phyloP scores from a whole-genome alignment of 495 filamentous ascomycete species.

The Cercophora sp. region DNA sequence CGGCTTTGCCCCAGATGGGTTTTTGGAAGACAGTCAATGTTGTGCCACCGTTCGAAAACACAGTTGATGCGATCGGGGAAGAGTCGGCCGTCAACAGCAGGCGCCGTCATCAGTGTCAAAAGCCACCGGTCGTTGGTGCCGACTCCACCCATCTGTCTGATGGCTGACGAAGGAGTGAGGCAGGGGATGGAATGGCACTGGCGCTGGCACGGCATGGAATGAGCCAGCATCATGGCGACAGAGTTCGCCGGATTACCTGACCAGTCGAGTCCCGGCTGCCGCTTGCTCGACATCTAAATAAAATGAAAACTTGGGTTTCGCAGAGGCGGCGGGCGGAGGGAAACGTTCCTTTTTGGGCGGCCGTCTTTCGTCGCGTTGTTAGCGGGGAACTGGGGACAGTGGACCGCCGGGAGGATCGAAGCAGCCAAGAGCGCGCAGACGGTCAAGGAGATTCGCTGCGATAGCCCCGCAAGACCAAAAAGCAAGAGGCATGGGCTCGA shows the following conservation, averaged over 20 bases:
- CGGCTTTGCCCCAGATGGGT: too few relatives aligned
- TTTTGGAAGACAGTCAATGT: background rate
- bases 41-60: background rate
- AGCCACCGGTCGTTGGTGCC: too few relatives aligned
- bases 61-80: too few relatives aligned
- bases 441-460: too few relatives aligned
- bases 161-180: background rate
- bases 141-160: too few relatives aligned
- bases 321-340: background rate
- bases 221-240: too few relatives aligned
- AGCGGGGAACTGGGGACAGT: too few relatives aligned
- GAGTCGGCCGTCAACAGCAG: too few relatives aligned
- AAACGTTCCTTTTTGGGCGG: background rate
- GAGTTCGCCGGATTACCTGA: background rate
- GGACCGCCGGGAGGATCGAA: too few relatives aligned
- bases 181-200: background rate
- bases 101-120: too few relatives aligned
- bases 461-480: slow-evolving; percentile 7
- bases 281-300: slow-evolving; percentile 1
- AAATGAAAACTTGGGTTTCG: background rate
- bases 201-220: too few relatives aligned
- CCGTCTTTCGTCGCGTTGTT: background rate
- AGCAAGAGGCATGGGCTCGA: slow-evolving; percentile 8
- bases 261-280: background rate
- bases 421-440: too few relatives aligned